Evolutionary conservation across 805 yeast genomes (phyloP), one percentile per base, ranked within the genome.

Genomic region (Kluyveromyces wickerhamii): DNA sequence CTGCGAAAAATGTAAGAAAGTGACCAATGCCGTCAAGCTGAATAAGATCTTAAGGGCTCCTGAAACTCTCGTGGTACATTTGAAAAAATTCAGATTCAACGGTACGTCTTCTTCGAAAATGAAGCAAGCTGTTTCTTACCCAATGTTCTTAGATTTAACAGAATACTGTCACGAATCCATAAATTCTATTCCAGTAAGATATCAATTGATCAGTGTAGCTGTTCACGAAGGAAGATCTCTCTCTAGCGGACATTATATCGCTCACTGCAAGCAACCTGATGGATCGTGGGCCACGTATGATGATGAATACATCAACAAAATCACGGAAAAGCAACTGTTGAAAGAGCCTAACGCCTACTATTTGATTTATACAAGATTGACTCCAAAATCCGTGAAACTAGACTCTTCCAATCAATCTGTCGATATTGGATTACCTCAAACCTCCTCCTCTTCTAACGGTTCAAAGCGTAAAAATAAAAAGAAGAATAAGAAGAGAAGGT

Each of bases 161-260:
- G 70, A 73, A 37, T 89, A 71, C 72, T 20, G 69, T 72, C 5
- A 54, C 54, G 29, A 57, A 48, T 13, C 62, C 36, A 34, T 39
- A 5, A 39, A 44, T 17, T 41, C 44, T 6, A 43, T 62, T 8
- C 75, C 79, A 2, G 70, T 72, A 4, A 62, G 65, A 23, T 92
- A 92, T 60, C 80, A 78, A 53, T 68, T 92, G 44, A 67, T 75
- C 12, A 76, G 88, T 15, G 95, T 89, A 12, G 83, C 89, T 40
- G 89, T 87, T 4, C 98, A 92, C 53, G 95, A 85, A 49, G 98
- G 98, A 26, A 69, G 97, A 43, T 82, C 95, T 2, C 78, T 88
- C 10, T 77, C 87, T 29, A 78, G 92, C 3, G 98, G 98, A 3
- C 98, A 92, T 59, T 92, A 92, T 52, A 74, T 87, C 39, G 83